Percentiles rank a stretch among this genome's conserved stretches.
These are phyloP conservation scores for Ustilago shanxiensis DNA, from an alignment of 1,284 basidiomycete genomes.

Conservation along the genomic window DNA sequence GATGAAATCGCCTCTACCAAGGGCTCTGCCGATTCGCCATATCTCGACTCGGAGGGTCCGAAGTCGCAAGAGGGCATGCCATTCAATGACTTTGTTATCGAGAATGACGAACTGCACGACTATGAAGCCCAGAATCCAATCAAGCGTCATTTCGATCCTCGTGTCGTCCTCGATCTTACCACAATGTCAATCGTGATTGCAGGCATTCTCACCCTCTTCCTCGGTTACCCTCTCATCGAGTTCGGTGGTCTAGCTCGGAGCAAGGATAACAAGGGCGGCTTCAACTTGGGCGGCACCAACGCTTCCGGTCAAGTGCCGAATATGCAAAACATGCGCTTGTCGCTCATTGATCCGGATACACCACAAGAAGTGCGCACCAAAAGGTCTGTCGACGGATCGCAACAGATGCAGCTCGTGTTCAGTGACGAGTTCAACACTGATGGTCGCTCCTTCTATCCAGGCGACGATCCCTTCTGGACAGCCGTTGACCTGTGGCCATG, in stretches of 20 bases:
- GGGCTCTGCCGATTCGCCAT: constrained; percentile 34
- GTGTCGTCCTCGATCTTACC: constrained; percentile 41
- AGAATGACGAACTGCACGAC: constrained; percentile 51
- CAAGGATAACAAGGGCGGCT: constrained; percentile 36
- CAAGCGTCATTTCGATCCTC: constrained; percentile 30
- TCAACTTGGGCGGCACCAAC: constrained; percentile 60
- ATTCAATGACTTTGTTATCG: constrained; percentile 53
- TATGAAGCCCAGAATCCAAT: constrained; percentile 35
- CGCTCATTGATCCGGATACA: constrained; percentile 70
- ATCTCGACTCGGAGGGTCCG: constrained; percentile 26
- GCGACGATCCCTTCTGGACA: constrained; percentile 79
- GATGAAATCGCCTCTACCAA: constrained; percentile 19
- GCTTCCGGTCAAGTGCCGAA: constrained; percentile 58
- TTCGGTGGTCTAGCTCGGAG: constrained; percentile 10
- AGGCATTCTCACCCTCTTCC: constrained; percentile 77
- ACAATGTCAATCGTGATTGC: constrained; percentile 71
- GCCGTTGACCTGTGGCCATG: constrained; percentile 80
- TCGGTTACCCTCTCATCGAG: constrained; percentile 80
- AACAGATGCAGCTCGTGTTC: constrained; percentile 67
- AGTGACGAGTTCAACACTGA: constrained; percentile 69
- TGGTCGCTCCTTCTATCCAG: constrained; percentile 74
- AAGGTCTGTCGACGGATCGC: constrained; percentile 72
- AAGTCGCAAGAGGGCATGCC: constrained; percentile 34
- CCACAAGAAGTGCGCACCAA: constrained; percentile 55
- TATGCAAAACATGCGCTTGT: constrained; percentile 34